Base-by-base conservation (phyloP, 2,329 filamentous ascomycete genomes). In the Pseudogymnoascus sp. region DNA sequence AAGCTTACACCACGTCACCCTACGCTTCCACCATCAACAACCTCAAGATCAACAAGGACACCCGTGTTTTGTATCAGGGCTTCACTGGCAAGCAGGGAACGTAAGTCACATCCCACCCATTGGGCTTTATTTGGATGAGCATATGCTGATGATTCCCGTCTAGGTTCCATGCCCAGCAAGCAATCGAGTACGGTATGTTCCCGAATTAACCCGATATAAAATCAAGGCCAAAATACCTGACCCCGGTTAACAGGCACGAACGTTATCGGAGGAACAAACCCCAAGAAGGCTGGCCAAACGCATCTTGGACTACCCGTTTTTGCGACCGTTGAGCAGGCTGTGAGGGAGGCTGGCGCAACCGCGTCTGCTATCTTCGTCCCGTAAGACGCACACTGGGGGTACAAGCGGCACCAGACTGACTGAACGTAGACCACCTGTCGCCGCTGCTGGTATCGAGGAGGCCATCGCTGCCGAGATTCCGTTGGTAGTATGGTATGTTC, bases 71-170 rank as follows among this genome's bases (percentile, higher is more conserved):
- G 73, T 97, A 86, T 82, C 94, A 99, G 81, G 94, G 94, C 70
- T 97, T 97, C 78, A 97, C 93, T 63, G 93, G 93, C 76, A 94
- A 91, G 83, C 92, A 96, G 84, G 91, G 91, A 88, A 93, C 89
- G 89, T 92, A 77, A 79, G 88, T 87, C 62, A 21, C 50, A 60
- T 59, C 25, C n/a, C 21, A 33, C 11, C 31, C 50, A 56, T 56
- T 56, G 50, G 21, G 40, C 31, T 56, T 40, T 47, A 40, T 60
- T 62, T 35, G 50, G 59, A 64, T 28, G 18, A 2, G n/a, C 42
- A 7, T 50, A 21, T 66, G 56, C 66, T 74, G 69, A 77, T 77
- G 67, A 76, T 68, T 53, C 64, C 66, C 66, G 61, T 61, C 63
- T 71, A 97, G 93, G 72, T 99, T 99, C 84, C 94, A 99, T 78